Base-by-base conservation (phyloP, 441 rosid genomes). In the Populus hybrid region DNA sequence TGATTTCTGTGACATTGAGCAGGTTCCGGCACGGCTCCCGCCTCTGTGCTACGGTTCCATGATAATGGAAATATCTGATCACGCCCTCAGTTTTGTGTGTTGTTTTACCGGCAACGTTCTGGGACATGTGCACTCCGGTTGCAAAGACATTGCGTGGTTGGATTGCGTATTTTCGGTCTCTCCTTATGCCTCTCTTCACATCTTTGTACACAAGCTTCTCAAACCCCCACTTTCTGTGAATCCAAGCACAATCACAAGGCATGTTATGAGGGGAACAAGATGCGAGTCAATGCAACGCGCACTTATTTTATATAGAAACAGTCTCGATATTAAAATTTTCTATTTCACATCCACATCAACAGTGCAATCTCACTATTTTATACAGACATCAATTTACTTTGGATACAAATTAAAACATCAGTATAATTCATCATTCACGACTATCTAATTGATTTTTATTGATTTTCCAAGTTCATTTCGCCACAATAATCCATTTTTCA, bases 91-190 rank as follows among this genome's bases (percentile, higher is more conserved):
- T 87, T 83, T 72, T 91, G 86, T 95, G 93, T 30, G 71, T 87
- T 0, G 95, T 84, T 80, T 81, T 90, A 20, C 99, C 99, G 2
- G 69, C 87, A 5, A 93, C 72, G 87, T 95, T 90, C 87, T 93
- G 93, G 0, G 99, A 93, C 98, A 95, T 90, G 83, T 95, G 99
- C 76, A 95, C 98, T 0, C 99, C 99, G 0, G 95, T 88, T 7
- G 95, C 98, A 32, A 74, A 92, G 54, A 90, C 95, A 3, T 83
- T 84, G 6, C 93, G 89, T 0, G 99, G 97, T 38, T 93, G 98
- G 66, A 95, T 87, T 3, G 90, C 98, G 61, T 93, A 95, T 77
- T 95, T 95, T 0, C 99, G 77, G 73, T 95, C 99, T 72, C 95
- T 87, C 64, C 99, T 73, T 75, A 87, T 77, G 6, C 91, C 96